Percentiles rank a stretch among this genome's conserved stretches.
Conservation (phyloP, 495 filamentous ascomycete genomes). For the Lasiosphaeris hirsuta region DNA sequence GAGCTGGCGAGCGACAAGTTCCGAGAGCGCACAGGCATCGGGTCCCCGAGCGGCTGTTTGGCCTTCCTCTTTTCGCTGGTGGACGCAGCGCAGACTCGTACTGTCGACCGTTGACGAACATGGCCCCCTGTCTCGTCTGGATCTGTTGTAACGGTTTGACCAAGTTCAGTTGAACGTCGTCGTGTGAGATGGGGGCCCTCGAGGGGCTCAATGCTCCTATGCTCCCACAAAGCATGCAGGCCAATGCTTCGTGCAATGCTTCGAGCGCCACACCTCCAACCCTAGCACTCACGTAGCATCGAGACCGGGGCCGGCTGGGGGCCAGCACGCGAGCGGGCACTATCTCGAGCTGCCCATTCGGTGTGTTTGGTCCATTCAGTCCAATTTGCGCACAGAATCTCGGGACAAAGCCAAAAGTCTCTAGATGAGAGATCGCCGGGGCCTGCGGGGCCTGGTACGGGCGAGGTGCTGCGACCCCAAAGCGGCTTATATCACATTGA, state of each 20-base stretch:
- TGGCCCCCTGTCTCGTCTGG: constrained; percentile 13
- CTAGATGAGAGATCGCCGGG: constrained; percentile 17
- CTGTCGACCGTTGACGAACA: constrained; percentile 2
- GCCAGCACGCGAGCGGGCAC: constrained; percentile 24
- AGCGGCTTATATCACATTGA: constrained; percentile 27
- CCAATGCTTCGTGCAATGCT: constrained; percentile 19
- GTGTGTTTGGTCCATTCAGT: background rate
- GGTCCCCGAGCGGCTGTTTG: constrained; percentile 12
- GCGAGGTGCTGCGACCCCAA: constrained; percentile 9
- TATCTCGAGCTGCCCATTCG: constrained; percentile 5
- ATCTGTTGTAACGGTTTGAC: constrained; percentile 22
- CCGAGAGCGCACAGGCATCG: constrained; percentile 31
- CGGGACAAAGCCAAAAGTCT: constrained; percentile 23
- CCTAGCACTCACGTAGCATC: constrained; percentile 21
- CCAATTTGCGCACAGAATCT: constrained; percentile 29
- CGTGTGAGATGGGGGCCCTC: background rate
- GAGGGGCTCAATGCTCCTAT: constrained; percentile 21
- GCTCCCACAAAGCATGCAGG: constrained; percentile 18
- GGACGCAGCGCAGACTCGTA: background rate
- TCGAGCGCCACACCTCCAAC: constrained; percentile 8
- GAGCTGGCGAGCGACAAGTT: constrained; percentile 20
- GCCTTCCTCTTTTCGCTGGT: background rate
- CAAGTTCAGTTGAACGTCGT: constrained; percentile 26
- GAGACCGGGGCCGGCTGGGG: constrained; percentile 18
- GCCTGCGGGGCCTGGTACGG: constrained; percentile 1